Base-by-base conservation (phyloP, 768 basidiomycete genomes). In the Leccinum sublutescens region DNA sequence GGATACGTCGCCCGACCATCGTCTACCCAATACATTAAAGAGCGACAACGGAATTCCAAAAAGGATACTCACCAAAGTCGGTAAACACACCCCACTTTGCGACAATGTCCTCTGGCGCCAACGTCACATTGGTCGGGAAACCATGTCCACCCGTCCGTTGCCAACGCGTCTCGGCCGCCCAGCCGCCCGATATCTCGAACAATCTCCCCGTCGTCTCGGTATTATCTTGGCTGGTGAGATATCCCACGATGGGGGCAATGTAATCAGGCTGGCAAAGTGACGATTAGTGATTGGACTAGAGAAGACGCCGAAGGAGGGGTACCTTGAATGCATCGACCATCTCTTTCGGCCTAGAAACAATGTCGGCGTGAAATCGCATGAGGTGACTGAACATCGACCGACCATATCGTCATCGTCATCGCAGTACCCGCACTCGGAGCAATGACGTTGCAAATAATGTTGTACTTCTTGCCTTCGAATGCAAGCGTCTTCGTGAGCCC, bases 91-190 rank as follows among this genome's bases (percentile, higher is more conserved):
- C 79, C 95, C 95, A 98, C 68, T 93, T 89, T 25, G 80, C 73
- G 14, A 87, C 69, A 52, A 98, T 79, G 56, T 88, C 85, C 74
- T 98, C 97, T 0, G 94, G 91, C 8, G 85, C 86, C 62, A 90
- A 81, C 3, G 81, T 79, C 59, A 80, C 81, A 70, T 87, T 87
- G 36, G 88, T 82, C 5, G 94, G 89, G 85, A 98, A 98, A 7
- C 90, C 88, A 68, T 88, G 77, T 10, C 95, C 97, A 2, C 88
- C 89, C 9, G 93, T 79, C 14, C 93, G 85, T 73, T 98, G 91
- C 95, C 96, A 99, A 58, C 96, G 82, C 33, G 91, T 88, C 73
- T 95, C 86, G 1, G 92, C 92, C 3, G 89, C 89, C 91, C 94
- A 98, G 0, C 96, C 97, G 23, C 91, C 95, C 14, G 82, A 82